Evolutionary conservation across 129 eudicot species (phyloP).

Genomic region (Flaveria bidentis): DNA sequence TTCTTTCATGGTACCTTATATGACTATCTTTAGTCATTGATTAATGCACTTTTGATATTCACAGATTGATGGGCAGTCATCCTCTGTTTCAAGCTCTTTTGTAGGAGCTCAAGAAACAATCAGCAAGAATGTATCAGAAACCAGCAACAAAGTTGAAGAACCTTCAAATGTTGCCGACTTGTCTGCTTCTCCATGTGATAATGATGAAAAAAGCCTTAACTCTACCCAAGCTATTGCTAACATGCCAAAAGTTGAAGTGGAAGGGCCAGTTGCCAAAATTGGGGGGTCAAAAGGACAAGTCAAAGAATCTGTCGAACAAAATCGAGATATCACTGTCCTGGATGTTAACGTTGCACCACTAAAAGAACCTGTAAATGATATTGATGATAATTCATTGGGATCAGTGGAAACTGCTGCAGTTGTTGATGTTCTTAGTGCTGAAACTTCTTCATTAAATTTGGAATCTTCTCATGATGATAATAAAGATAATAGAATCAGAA

Average conservation of each 20-base stretch:
- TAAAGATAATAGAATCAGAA: conserved; percentile 14
- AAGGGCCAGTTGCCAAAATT: conserved; percentile 30
- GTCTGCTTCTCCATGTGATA: conserved; percentile 24
- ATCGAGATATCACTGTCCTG: conserved; percentile 24
- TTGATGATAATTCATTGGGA: conserved; percentile 9
- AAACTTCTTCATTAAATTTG: conserved; percentile 28
- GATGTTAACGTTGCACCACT: conserved; percentile 26
- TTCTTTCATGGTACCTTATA: not conserved
- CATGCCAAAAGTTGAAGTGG: conserved; percentile 14
- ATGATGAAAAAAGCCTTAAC: conserved; percentile 13
- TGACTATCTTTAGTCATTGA: conserved; percentile 23
- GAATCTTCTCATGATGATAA: conserved; percentile 28
- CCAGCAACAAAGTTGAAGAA: conserved; percentile 24
- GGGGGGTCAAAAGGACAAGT: conserved; percentile 29
- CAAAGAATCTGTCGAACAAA: conserved; percentile 22
- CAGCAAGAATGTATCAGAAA: conserved; percentile 23
- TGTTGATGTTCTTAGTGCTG: conserved; percentile 8
- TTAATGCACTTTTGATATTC: conserved; percentile 12
- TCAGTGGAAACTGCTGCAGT: conserved; percentile 22
- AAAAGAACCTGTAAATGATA: conserved; percentile 13
- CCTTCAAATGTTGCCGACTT: conserved; percentile 15
- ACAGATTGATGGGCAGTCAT: conserved; percentile 43
- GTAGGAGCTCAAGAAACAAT: conserved; percentile 30
- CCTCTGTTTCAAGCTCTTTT: conserved; percentile 37
- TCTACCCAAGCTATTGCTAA: conserved; percentile 10